Evolutionary conservation across 2,329 filamentous ascomycete species (phyloP), one percentile per base, ranked within the genome.

Genomic region (Lecanicillium sp.): DNA sequence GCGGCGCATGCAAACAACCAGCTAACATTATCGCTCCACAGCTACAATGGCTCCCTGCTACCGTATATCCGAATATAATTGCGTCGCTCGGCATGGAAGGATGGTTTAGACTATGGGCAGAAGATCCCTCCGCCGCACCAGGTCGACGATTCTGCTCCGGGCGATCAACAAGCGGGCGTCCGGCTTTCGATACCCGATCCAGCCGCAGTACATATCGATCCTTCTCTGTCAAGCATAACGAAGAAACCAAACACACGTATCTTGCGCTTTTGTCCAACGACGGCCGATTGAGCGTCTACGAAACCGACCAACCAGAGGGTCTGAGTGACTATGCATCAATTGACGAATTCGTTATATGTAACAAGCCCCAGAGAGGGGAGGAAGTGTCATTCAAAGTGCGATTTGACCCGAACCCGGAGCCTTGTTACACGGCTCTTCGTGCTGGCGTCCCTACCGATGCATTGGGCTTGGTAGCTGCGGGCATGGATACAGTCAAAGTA

Each of bases 41-140:
- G 85, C 80, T 94, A 39, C 86, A 92, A 70, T 96, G 90, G 89
- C 85, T 94, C 41, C 86, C 88, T 1, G 85, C 88, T 0, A 90
- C 85, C 46, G 80, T 92, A 43, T 92, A 92, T 49, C 87, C 78
- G 28, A 80, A 92, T 55, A 77, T 94, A 51, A 70, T 96, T 49
- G 89, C 83, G 41, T 94, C 85, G 38, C 83, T 95, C 43, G 87
- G 85, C 45, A 84, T 90, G 53, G 90, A 95, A 52, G 86, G 90
- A 53, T 81, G 82, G 58, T 87, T 94, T 67, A 86, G 88, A 57
- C 72, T 96, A 47, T 96, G 90, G 90, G 82, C 85, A 44, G 90
- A 95, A 64, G 87, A 95, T 60, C 80, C 84, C 13, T 83, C 81
- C 2, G 83, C 92, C 35, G 73, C 84, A 2, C 80, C 82, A 1